Conservation (phyloP, 2,329 filamentous ascomycete genomes). For the Seiridium unicorne region DNA sequence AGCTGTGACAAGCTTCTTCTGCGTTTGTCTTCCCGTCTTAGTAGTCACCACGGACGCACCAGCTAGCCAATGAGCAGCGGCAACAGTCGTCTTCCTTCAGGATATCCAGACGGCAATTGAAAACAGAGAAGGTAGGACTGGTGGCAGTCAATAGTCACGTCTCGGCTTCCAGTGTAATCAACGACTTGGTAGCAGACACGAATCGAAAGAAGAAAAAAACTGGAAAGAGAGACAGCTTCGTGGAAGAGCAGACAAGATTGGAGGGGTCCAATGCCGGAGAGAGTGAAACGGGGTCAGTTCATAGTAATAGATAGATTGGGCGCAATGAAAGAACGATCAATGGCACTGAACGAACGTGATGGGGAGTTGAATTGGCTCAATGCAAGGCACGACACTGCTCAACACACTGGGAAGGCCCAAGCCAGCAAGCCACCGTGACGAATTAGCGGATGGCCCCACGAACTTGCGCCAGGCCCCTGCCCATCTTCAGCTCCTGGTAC, state of each 20-base stretch:
- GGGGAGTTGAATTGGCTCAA: background rate
- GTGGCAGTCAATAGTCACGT: too few species aligned
- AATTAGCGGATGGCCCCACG: background rate
- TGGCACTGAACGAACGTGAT: background rate
- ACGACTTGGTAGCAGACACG: too few species aligned
- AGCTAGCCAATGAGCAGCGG: background rate
- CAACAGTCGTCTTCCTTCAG: too few species aligned
- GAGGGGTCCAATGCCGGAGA: background rate
- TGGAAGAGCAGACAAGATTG: background rate
- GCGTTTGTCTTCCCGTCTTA: slow-evolving; percentile 3
- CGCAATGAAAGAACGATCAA: background rate
- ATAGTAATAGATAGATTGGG: slow-evolving; percentile 6
- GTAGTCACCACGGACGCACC: slow-evolving; percentile 9
- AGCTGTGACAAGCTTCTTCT: slow-evolving; percentile 1
- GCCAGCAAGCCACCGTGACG: slow-evolving; percentile 1
- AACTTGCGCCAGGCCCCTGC: background rate
- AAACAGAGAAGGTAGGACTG: too few species aligned
- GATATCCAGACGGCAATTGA: too few species aligned
- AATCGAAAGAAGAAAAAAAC: background rate
- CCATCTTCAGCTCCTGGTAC: background rate
- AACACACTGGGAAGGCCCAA: background rate
- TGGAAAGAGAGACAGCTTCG: background rate
- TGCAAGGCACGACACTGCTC: slow-evolving; percentile 1
- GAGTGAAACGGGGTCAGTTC: slow-evolving; percentile 1
- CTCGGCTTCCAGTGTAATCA: too few species aligned